phyloP scores from a whole-genome alignment of 1,139 yeast species.

The Yamadazyma jaroonii region DNA sequence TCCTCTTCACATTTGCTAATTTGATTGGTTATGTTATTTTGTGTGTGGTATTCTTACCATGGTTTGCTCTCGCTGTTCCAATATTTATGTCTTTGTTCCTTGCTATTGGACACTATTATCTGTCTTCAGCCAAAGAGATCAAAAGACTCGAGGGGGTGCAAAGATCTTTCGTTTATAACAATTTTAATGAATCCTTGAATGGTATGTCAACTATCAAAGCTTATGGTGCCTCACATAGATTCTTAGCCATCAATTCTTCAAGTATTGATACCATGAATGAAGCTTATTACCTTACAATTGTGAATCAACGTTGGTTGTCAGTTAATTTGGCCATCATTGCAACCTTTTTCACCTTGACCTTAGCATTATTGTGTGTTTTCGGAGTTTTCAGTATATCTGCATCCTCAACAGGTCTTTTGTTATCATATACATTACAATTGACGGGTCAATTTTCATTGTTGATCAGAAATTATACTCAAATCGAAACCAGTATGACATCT shows the following conservation, averaged over 20 bases:
- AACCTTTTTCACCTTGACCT: constrained; percentile 43
- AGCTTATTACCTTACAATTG: constrained; percentile 63
- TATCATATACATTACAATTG: constrained; percentile 59
- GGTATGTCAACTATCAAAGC: constrained; percentile 75
- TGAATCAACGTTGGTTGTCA: constrained; percentile 79
- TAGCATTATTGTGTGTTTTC: constrained; percentile 63
- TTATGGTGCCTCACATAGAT: constrained; percentile 51
- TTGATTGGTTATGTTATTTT: constrained; percentile 64
- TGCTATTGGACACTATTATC: constrained; percentile 46
- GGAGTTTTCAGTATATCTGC: constrained; percentile 62
- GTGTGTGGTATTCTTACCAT: constrained; percentile 71
- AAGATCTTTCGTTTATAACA: constrained; percentile 73
- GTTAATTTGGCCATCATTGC: constrained; percentile 61
- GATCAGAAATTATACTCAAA: constrained; percentile 60
- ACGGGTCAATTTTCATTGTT: constrained; percentile 51
- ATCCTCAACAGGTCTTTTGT: constrained; percentile 68
- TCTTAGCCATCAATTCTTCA: constrained; percentile 45
- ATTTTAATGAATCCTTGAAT: constrained; percentile 70
- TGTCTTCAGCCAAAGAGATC: constrained; percentile 71
- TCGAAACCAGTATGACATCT: constrained; percentile 82
- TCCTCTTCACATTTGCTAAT: constrained; percentile 44
- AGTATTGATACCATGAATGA: constrained; percentile 68
- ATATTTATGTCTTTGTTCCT: constrained; percentile 33
- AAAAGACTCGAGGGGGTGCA: constrained; percentile 78
- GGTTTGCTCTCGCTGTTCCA: constrained; percentile 51